A percentile compares a stretch with the other conserved stretches of the same genome.
These are phyloP conservation scores for Plectranthus barbatus DNA, from an alignment of 257 asterid genomes.

Conservation along the genomic window DNA sequence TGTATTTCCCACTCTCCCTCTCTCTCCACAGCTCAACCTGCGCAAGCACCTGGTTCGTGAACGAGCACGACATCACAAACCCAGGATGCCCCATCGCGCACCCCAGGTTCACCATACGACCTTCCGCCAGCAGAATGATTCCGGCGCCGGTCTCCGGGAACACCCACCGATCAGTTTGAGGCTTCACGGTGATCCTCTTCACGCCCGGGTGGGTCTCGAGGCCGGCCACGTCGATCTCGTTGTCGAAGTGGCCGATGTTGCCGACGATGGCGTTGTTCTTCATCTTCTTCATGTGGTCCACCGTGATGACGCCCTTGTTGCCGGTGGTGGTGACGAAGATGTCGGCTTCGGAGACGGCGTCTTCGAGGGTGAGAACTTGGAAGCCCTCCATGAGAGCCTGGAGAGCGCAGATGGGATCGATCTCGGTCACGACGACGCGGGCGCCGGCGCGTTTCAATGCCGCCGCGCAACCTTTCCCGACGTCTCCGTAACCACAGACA, in stretches of 20 bases:
- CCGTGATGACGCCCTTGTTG: constrained; percentile 29
- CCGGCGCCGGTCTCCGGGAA: constrained; percentile 21
- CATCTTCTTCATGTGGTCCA: constrained; percentile 22
- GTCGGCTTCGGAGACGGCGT: constrained; percentile 13
- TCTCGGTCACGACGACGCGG: constrained; percentile 25
- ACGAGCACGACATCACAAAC: constrained; percentile 28
- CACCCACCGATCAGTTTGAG: constrained; percentile 22
- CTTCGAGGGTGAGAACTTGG: constrained; percentile 22
- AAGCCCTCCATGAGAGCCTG: constrained; percentile 28
- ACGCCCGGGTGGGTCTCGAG: no score
- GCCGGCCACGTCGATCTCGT: no score
- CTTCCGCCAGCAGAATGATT: constrained; percentile 21
- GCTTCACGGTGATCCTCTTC: constrained; percentile 28
- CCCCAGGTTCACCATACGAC: constrained; percentile 24
- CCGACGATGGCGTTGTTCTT: constrained; percentile 28
- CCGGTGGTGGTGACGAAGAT: constrained; percentile 33
- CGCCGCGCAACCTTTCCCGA: constrained; percentile 23
- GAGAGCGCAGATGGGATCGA: constrained; percentile 25
- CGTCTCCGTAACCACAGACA: constrained; percentile 29
- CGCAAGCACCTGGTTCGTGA: constrained; percentile 24
- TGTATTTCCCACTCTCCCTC: constrained; percentile 16
- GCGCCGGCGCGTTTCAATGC: constrained; percentile 25
- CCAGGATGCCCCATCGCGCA: constrained; percentile 27
- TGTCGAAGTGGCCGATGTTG: constrained; percentile 27
- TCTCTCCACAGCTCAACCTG: constrained; percentile 29